These are phyloP conservation scores for Dactylonectria estremocensis DNA, from an alignment of 2,329 filamentous ascomycete genomes.

Conservation along the genomic window DNA sequence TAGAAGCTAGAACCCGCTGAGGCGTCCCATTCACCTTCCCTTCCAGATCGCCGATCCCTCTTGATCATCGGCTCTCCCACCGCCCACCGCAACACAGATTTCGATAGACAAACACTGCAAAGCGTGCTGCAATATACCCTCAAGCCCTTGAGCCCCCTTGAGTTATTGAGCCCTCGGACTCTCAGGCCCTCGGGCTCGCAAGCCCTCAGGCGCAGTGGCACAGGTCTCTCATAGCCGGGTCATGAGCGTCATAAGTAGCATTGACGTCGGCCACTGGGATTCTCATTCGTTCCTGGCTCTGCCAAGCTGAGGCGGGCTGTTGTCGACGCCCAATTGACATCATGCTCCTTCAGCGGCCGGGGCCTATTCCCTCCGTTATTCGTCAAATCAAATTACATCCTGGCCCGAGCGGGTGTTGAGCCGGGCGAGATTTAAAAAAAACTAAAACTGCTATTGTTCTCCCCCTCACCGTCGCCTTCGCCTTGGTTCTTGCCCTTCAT, in stretches of 20 bases:
- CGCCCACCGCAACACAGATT: slow-evolving; percentile 30
- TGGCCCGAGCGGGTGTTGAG: slow-evolving; percentile 10
- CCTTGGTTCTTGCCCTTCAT: neutral
- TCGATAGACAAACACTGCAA: slow-evolving; percentile 29
- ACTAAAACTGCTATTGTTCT: neutral
- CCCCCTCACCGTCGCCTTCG: neutral
- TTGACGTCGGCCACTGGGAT: slow-evolving; percentile 32
- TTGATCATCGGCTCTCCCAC: slow-evolving; percentile 13
- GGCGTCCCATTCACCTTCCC: slow-evolving; percentile 30
- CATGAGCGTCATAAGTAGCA: slow-evolving; percentile 31
- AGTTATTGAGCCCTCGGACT: no score
- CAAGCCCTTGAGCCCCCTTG: neutral
- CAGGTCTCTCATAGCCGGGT: slow-evolving; percentile 16
- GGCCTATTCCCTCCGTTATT: slow-evolving; percentile 24
- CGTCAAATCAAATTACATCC: slow-evolving; percentile 28
- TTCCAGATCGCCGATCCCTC: slow-evolving; percentile 44
- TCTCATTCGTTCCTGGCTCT: slow-evolving; percentile 38
- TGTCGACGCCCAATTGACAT: slow-evolving; percentile 44
- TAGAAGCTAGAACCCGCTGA: slow-evolving; percentile 28
- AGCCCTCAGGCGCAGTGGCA: neutral
- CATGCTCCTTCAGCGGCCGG: slow-evolving; percentile 33
- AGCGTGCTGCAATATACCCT: slow-evolving; percentile 27
- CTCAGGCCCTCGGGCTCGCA: no score
- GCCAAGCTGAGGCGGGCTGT: slow-evolving; percentile 37
- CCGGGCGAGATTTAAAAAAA: neutral